phyloP scores from a whole-genome alignment of 495 filamentous ascomycete species.

The Neurospora sp. region DNA sequence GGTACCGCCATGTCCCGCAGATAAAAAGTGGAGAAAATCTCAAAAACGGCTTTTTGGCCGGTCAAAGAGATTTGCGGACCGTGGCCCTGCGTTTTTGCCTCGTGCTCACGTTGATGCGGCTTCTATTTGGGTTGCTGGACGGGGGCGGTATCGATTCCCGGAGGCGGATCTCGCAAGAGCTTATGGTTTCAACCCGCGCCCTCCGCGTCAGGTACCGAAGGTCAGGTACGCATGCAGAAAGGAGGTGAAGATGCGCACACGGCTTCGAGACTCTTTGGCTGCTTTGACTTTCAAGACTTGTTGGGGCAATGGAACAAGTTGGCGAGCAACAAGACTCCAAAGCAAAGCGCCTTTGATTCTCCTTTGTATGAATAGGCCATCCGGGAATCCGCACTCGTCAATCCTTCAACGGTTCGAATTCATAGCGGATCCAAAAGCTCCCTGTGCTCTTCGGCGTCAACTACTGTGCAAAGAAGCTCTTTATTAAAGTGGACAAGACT shows the following conservation, averaged over 20 bases:
- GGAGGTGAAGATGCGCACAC: neutral
- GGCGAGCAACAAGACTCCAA: neutral
- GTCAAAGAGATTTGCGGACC: neutral
- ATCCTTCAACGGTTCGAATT: neutral
- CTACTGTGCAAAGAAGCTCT: neutral
- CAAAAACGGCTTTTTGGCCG: too few species aligned
- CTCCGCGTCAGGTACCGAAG: neutral
- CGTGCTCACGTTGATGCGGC: neutral
- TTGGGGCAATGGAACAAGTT: neutral
- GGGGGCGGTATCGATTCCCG: neutral
- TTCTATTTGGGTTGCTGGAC: neutral
- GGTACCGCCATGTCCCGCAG: too few species aligned
- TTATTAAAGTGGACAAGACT: neutral
- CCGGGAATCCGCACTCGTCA: neutral
- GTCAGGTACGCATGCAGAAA: neutral
- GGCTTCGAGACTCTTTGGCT: neutral
- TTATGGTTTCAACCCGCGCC: neutral
- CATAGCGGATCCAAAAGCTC: neutral
- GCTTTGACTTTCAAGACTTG: neutral
- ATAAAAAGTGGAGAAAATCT: too few species aligned
- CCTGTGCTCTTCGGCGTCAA: neutral
- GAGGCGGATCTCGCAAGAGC: neutral
- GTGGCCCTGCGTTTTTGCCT: neutral
- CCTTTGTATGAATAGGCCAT: neutral
- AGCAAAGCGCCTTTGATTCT: neutral